A percentile compares a stretch with the other conserved stretches of the same genome.
These are phyloP conservation scores for Vaccinium myrtillus DNA, from an alignment of 148 eudicot genomes.

Conservation along the genomic window DNA sequence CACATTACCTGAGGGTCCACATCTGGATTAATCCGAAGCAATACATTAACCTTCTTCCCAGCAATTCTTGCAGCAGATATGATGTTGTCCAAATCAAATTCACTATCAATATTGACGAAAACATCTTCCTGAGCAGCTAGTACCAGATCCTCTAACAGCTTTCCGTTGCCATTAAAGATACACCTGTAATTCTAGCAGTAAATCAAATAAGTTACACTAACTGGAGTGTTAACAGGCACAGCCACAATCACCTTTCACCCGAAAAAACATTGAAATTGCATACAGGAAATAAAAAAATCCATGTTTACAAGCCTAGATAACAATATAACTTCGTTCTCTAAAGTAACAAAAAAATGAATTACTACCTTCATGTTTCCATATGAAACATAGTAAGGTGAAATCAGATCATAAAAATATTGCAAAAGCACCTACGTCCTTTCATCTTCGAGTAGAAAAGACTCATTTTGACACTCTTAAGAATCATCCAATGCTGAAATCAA, in stretches of 20 bases:
- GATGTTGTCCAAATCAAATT: constrained; percentile 88
- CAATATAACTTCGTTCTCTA: not conserved
- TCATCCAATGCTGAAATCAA: not conserved
- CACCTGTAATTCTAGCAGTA: constrained; percentile 44
- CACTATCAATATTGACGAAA: constrained; percentile 87
- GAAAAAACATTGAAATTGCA: not conserved
- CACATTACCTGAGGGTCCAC: constrained; percentile 89
- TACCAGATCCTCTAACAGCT: constrained; percentile 78
- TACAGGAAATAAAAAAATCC: not conserved
- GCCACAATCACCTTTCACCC: not conserved
- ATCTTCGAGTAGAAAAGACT: not conserved
- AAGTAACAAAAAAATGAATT: not conserved
- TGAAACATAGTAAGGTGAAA: not conserved
- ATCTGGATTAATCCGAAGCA: constrained; percentile 95
- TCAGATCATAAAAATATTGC: not conserved
- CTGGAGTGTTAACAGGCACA: not conserved
- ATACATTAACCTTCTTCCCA: constrained; percentile 82
- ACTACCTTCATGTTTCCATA: not conserved
- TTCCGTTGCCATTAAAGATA: constrained; percentile 91
- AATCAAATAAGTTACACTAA: not conserved
- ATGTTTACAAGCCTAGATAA: not conserved
- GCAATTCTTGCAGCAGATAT: constrained; percentile 87
- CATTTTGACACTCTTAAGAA: not conserved
- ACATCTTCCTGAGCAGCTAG: constrained; percentile 86
- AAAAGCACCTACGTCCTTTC: not conserved